These are phyloP conservation scores for Diaporthe velutina DNA, from an alignment of 2,329 filamentous ascomycete genomes.

Conservation along the genomic window DNA sequence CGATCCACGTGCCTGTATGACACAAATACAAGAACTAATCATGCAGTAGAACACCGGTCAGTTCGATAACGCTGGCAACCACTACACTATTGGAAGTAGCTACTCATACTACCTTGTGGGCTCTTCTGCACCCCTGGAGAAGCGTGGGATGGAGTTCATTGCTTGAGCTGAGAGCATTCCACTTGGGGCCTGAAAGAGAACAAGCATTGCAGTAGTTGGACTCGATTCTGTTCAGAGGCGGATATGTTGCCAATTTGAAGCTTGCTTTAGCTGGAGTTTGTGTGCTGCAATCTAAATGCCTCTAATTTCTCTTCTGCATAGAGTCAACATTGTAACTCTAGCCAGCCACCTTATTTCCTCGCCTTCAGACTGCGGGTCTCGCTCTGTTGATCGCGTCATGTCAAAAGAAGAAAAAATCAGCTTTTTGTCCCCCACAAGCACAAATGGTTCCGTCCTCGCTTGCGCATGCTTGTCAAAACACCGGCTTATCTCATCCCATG, in stretches of 20 bases:
- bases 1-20: background rate
- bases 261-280: conserved; percentile 16
- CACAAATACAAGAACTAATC: background rate
- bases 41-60: conserved; percentile 38
- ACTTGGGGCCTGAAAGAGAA: background rate
- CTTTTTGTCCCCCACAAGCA: background rate
- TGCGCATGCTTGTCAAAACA: background rate
- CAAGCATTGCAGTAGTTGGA: background rate
- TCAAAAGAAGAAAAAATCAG: background rate
- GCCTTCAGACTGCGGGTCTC: background rate
- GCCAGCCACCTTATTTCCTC: background rate
- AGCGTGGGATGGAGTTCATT: background rate
- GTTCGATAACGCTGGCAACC: conserved; percentile 32
- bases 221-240: background rate
- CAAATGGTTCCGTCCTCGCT: background rate
- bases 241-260: background rate
- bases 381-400: background rate
- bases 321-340: background rate
- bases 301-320: background rate
- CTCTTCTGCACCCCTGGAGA: conserved; percentile 11
- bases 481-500: conserved; percentile 3
- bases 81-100: conserved; percentile 35
- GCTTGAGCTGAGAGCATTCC: background rate
- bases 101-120: conserved; percentile 37
- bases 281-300: background rate